Conservation (phyloP, 805 yeast species). For the Candida wancherniae region DNA sequence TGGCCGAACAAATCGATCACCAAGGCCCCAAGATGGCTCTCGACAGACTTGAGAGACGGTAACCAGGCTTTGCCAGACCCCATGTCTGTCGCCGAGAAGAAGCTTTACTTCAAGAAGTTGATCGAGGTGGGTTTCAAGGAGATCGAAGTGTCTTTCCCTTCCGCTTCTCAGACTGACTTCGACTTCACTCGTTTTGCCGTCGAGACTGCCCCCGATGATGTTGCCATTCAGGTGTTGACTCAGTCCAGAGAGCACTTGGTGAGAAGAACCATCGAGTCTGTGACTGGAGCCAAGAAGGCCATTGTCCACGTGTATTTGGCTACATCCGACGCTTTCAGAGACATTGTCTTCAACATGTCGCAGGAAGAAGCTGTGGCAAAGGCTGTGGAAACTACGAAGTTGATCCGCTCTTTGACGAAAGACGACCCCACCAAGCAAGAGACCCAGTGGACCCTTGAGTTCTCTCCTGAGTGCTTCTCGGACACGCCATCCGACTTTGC, state of each 20-base stretch:
- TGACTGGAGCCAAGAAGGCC: constrained; percentile 69
- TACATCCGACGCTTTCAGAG: constrained; percentile 70
- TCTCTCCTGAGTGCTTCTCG: constrained; percentile 74
- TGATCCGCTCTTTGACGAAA: constrained; percentile 65
- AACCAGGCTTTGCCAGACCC: constrained; percentile 82
- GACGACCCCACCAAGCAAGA: constrained; percentile 63
- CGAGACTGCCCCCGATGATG: constrained; percentile 73
- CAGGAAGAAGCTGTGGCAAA: constrained; percentile 61
- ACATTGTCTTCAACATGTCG: constrained; percentile 70
- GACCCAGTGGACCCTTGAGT: constrained; percentile 68
- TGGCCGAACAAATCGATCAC: constrained; percentile 68
- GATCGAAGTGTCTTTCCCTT: constrained; percentile 76
- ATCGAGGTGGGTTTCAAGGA: constrained; percentile 74
- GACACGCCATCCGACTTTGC: constrained; percentile 74
- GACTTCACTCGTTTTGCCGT: constrained; percentile 79
- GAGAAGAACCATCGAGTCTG: constrained; percentile 68
- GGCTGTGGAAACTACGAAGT: constrained; percentile 66
- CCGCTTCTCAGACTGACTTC: constrained; percentile 78
- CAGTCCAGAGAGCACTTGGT: constrained; percentile 75
- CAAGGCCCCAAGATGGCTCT: constrained; percentile 76
- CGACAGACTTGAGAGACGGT: constrained; percentile 78
- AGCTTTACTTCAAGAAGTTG: constrained; percentile 68
- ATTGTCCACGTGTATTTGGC: constrained; percentile 71
- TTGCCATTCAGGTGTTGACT: constrained; percentile 65
- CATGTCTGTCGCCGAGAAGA: constrained; percentile 70